Evolutionary conservation across 805 yeast species (phyloP), one percentile per base, ranked within the genome.

Genomic region (Saccharomycopsis olivae): DNA sequence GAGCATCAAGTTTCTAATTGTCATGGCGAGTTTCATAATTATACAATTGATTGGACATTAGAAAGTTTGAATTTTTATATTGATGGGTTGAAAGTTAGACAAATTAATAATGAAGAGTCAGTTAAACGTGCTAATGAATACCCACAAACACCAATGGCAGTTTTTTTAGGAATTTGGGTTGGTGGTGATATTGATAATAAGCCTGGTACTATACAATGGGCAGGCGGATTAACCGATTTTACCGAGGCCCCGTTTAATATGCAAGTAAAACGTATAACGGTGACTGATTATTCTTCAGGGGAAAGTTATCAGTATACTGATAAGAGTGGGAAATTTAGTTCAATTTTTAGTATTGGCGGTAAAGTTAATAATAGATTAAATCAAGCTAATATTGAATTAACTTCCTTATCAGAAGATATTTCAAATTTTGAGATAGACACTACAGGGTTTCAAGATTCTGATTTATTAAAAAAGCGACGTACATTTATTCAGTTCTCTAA

Each of bases 141-240:
- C 55, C 88, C 88, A 4, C 85, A 80, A 58, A 60, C 79, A 3
- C 89, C 88, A 21, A 77, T 79, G 78, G 59, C 56, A 44, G 40
- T 50, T 3, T 48, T 23, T 17, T 40, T 68, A 15, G 72, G 73
- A 3, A 45, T 61, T n/a, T 68, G 74, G 74, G 68, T 71, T 3
- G 74, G 71, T 13, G 74, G 73, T 18, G 68, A 65, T 39, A 53
- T 68, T 17, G 39, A 47, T 34, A 76, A 75, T 51, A 59, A 64
- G 2, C 62, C 53, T 33, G 86, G 86, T 19, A 78, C 86, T 3
- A 71, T 79, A 43, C 69, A 65, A 40, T 78, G 87, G 87, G 83
- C 87, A 2, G 87, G 87, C 25, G 84, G 83, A 9, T 32, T 42
- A 3, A 70, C 81, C 8, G 69, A 76, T 51, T 77, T 66, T 47